Base-by-base conservation (phyloP, 108 stramenopile genomes). In the Cyclostephanos invisitatus region DNA sequence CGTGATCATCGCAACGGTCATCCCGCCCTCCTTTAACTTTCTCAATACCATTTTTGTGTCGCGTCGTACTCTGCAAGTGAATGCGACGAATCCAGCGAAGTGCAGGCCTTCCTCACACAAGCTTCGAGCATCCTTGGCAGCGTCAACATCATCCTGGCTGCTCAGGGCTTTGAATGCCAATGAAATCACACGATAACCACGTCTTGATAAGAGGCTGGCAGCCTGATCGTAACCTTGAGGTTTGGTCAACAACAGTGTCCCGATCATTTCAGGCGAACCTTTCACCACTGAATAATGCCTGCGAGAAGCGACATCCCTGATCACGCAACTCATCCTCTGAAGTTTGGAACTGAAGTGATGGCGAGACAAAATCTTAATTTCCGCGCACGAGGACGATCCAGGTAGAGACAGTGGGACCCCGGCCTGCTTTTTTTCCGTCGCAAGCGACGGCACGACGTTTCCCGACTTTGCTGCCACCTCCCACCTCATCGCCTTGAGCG, bases 291-390 rank as follows among this genome's bases (percentile, higher is more conserved):
- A 83, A 77, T 84, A 95, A 37, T 74, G 70, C 59, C 79, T 78
- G 27, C 85, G 67, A 28, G 63, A 67, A 44, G 67, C 51, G 24
- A 76, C 66, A 55, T 84, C 83, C 38, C 69, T 83, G 9, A 91
- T 83, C n/a, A 99, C 94, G 61, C 93, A 95, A 70, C 94, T 96
- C 98, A 99, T 99, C 36, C 98, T 68, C 77, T 99, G 98, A 58
- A 99, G 80, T 70, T 96, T 96, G 38, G 94, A 95, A 68, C 94
- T 95, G 79, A 99, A 99, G 82, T 99, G 98, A 83, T 98, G 97
- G 12, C 98, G 80, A 9, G 87, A 77, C 68, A 96, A 60, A 46
- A 97, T 87, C 68, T 95, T 86, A 48, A 96, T 63, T 67, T 85
- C 83, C 0, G 75, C 22, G 37, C 75, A 66, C 11, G 55, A 55